These are phyloP conservation scores for Zelopaecilomyces penicillatus DNA, from an alignment of 2,329 filamentous ascomycete species.

Conservation along the genomic window DNA sequence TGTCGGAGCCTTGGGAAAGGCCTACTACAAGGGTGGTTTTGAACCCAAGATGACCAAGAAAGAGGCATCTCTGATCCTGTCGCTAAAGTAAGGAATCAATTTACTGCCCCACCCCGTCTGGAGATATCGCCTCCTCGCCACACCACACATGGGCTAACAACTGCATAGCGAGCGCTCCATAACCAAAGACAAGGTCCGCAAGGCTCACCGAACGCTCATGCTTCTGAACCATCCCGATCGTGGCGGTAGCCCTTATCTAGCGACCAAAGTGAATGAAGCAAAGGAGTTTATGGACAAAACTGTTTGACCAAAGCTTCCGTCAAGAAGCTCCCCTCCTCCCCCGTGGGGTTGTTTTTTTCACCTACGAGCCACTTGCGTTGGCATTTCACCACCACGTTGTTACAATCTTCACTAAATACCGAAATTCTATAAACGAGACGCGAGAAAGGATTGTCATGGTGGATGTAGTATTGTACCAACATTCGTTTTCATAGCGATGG, in stretches of 20 bases:
- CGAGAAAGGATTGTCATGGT: constrained; percentile 4
- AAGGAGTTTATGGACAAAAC: constrained; percentile 89
- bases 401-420: too few species aligned
- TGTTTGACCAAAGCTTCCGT: constrained; percentile 11
- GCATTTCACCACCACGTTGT: too few species aligned
- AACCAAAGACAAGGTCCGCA: constrained; percentile 89
- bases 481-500: constrained; percentile 36
- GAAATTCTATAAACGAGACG: background rate
- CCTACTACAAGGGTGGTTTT: constrained; percentile 98
- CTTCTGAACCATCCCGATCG: constrained; percentile 96
- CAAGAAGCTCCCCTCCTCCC: too few species aligned
- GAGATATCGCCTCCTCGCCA: background rate
- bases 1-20: constrained; percentile 72
- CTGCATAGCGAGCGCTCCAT: constrained; percentile 66
- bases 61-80: constrained; percentile 84
- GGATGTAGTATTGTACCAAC: constrained; percentile 27
- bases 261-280: constrained; percentile 96
- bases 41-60: constrained; percentile 88
- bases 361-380: too few species aligned
- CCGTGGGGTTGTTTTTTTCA: too few species aligned
- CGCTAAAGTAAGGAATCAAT: constrained; percentile 60
- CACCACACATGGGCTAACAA: constrained; percentile 3
- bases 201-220: constrained; percentile 93
- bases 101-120: background rate
- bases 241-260: constrained; percentile 90